A percentile compares a stretch with the other conserved stretches of the same genome.
Evolutionary conservation across 2,329 filamentous ascomycete genomes (phyloP).

Genomic region (Trichoderma sp.): DNA sequence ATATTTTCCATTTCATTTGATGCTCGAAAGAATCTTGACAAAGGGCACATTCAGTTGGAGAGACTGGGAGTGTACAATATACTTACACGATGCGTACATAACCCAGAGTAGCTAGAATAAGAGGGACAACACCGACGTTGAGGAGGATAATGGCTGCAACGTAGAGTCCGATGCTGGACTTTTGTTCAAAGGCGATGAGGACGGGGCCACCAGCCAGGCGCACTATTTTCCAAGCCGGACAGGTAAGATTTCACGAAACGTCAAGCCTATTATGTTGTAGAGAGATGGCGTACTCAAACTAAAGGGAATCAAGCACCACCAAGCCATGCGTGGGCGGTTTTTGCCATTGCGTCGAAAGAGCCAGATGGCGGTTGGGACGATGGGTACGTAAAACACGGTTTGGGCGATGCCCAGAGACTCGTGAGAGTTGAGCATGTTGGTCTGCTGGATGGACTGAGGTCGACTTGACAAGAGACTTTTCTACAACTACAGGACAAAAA

Average conservation of each 20-base stretch:
- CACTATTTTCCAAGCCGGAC: constrained; percentile 26
- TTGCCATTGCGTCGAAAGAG: constrained; percentile 33
- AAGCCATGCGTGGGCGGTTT: constrained; percentile 34
- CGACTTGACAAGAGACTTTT: neutral
- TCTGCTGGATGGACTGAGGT: neutral
- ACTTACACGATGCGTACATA: constrained; percentile 34
- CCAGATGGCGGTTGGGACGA: constrained; percentile 31
- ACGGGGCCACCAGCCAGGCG: constrained; percentile 35
- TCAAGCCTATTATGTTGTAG: neutral
- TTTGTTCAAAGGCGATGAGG: constrained; percentile 30
- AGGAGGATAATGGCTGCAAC: constrained; percentile 34
- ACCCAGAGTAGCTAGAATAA: constrained; percentile 33
- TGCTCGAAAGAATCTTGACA: neutral
- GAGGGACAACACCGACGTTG: constrained; percentile 36
- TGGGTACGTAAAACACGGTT: constrained; percentile 33
- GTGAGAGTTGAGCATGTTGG: constrained; percentile 31
- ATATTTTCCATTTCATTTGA: neutral
- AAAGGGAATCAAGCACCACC: constrained; percentile 34
- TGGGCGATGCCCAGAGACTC: constrained; percentile 33
- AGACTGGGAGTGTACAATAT: neutral
- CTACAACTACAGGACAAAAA: neutral
- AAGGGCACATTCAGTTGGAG: neutral
- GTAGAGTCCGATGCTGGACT: constrained; percentile 31
- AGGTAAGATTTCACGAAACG: neutral
- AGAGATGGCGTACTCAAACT: constrained; percentile 28